Conservation (phyloP, 2,329 filamentous ascomycete genomes). For the Trichoderma guizhouense region DNA sequence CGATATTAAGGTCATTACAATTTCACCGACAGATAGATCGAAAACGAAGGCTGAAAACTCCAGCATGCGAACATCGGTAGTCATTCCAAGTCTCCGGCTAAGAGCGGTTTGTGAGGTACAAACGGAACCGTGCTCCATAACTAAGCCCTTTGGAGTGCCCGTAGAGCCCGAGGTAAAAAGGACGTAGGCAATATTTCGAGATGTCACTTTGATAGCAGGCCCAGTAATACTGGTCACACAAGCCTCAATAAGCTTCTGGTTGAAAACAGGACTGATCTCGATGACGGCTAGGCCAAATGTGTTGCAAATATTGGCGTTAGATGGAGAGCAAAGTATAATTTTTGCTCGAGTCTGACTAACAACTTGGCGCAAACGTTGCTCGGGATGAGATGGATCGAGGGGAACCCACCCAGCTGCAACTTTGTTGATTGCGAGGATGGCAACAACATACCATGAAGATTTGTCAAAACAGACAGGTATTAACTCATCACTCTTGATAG, state of each 20-base stretch:
- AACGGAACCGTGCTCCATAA: conserved; percentile 10
- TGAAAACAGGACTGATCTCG: conserved; percentile 2
- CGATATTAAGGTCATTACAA: neutral
- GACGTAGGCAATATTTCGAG: conserved; percentile 13
- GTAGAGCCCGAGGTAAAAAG: conserved; percentile 14
- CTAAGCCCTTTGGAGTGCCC: conserved; percentile 3
- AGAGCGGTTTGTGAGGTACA: neutral
- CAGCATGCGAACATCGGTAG: conserved; percentile 6
- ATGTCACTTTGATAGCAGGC: neutral
- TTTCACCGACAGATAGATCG: conserved; percentile 13
- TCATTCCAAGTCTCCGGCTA: neutral
- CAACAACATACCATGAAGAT: conserved; percentile 22
- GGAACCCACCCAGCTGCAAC: conserved; percentile 22
- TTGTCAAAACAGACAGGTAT: conserved; percentile 32
- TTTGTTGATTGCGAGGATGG: conserved; percentile 22
- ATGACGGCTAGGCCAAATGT: conserved; percentile 15
- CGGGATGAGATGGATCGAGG: conserved; percentile 21
- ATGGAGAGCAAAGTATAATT: conserved; percentile 13
- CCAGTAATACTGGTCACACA: neutral
- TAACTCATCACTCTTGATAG: neutral
- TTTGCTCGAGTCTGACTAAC: conserved; percentile 11
- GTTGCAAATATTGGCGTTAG: conserved; percentile 22
- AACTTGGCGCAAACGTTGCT: conserved; percentile 15
- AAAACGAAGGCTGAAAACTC: conserved; percentile 17
- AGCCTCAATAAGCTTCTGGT: neutral